Conservation (phyloP, 2,329 filamentous ascomycete species). For the Sphaerulina musiva region DNA sequence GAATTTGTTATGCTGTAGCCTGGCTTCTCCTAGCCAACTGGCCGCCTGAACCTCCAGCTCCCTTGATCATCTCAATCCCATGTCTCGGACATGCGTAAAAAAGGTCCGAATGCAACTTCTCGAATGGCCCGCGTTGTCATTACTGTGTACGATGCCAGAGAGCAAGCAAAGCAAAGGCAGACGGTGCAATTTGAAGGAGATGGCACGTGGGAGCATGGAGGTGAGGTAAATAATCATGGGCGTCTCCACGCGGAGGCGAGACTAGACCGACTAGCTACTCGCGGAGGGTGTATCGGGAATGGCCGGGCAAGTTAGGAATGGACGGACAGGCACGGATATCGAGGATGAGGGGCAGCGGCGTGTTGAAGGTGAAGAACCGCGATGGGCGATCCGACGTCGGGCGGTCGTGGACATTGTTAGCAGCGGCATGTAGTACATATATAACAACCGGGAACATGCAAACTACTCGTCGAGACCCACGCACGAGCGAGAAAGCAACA, state of each 20-base stretch:
- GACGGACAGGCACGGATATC: neutral
- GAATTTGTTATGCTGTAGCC: slow-evolving; percentile 7
- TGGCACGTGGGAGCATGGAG: neutral
- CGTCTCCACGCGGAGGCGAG: neutral
- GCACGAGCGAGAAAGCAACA: neutral
- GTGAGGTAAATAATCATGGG: slow-evolving; percentile 5
- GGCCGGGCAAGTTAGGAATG: slow-evolving; percentile 3
- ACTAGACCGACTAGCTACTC: neutral
- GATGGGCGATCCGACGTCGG: too few species aligned
- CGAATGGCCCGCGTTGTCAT: neutral
- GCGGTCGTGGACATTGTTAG: too few species aligned
- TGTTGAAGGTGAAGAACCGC: neutral
- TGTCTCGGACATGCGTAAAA: slow-evolving; percentile 4
- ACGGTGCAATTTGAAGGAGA: neutral
- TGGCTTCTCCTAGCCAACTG: neutral
- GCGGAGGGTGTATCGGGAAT: slow-evolving; percentile 5
- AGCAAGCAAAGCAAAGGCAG: neutral
- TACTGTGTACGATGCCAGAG: neutral
- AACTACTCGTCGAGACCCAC: too few species aligned
- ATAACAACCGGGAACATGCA: neutral
- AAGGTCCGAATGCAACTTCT: slow-evolving; percentile 7
- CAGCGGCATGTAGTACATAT: neutral
- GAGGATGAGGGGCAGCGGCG: neutral
- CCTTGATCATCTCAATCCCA: slow-evolving; percentile 2
- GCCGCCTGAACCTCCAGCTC: neutral